phyloP scores from a whole-genome alignment of 106 monocot species.

The Allium sativum region DNA sequence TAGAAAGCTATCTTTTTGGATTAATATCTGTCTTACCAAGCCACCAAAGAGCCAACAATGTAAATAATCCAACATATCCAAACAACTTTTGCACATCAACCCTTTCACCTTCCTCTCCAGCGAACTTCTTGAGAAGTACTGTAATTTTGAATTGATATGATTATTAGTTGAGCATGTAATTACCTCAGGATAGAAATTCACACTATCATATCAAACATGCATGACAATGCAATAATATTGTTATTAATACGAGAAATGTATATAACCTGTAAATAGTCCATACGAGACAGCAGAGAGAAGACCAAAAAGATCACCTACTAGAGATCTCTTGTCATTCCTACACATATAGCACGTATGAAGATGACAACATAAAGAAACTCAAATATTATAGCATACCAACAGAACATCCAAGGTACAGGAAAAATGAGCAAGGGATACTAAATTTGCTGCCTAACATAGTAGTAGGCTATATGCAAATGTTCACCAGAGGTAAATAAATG shows the following conservation, averaged over 20 bases:
- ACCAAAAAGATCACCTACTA: conserved; percentile 90
- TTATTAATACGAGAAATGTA: neutral
- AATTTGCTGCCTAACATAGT: too few relatives aligned
- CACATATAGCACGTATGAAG: conserved; percentile 5
- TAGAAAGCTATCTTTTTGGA: neutral
- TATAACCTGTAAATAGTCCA: conserved; percentile 85
- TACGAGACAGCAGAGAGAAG: conserved; percentile 90
- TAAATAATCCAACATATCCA: conserved; percentile 93
- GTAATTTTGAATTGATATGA: conserved; percentile 11
- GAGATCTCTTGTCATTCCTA: conserved; percentile 59
- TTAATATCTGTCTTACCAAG: conserved; percentile 43
- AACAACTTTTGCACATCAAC: conserved; percentile 95
- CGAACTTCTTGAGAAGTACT: conserved; percentile 96
- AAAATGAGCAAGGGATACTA: too few relatives aligned
- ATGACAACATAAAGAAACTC: too few relatives aligned
- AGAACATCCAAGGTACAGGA: too few relatives aligned
- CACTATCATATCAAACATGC: too few relatives aligned
- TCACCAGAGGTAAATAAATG: too few relatives aligned
- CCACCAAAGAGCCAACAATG: conserved; percentile 92
- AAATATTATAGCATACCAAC: too few relatives aligned
- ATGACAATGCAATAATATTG: neutral
- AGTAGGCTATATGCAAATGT: too few relatives aligned
- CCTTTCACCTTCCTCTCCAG: conserved; percentile 84
- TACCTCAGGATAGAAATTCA: too few relatives aligned
- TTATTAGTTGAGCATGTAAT: neutral